Evolutionary conservation across 2,329 filamentous ascomycete species (phyloP).

Genomic region (Monosporascus sp.): DNA sequence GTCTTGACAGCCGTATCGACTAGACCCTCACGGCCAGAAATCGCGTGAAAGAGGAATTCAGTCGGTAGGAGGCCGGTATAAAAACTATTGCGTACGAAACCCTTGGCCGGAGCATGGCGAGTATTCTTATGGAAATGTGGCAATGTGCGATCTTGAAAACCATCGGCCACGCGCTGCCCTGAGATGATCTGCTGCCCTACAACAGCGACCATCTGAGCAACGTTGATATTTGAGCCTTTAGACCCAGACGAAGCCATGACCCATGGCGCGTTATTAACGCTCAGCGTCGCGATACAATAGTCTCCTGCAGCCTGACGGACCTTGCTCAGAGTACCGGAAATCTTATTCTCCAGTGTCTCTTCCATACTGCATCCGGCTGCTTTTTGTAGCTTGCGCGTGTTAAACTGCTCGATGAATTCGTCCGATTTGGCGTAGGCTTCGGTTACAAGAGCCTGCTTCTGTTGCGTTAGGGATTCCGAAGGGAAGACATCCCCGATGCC

Average conservation of each 20-base stretch:
- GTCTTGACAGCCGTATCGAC: conserved; percentile 99
- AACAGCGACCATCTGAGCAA: conserved; percentile 96
- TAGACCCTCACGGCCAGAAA: conserved; percentile 95
- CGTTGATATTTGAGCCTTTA: conserved; percentile 96
- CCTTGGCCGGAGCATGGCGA: conserved; percentile 87
- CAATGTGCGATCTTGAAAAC: conserved; percentile 90
- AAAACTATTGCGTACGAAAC: conserved; percentile 96
- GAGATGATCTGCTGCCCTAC: conserved; percentile 98
- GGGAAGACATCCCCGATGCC: conserved; percentile 94
- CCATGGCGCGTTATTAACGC: conserved; percentile 84
- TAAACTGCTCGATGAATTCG: conserved; percentile 75
- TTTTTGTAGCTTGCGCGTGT: conserved; percentile 75
- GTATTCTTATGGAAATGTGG: conserved; percentile 95
- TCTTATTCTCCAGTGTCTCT: conserved; percentile 82
- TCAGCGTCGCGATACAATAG: conserved; percentile 84
- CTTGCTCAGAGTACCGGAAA: conserved; percentile 86
- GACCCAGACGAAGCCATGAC: conserved; percentile 98
- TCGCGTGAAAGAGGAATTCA: conserved; percentile 97
- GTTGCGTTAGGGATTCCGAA: conserved; percentile 60
- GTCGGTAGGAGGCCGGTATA: conserved; percentile 85
- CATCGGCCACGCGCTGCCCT: conserved; percentile 85
- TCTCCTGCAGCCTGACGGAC: conserved; percentile 89
- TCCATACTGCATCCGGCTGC: conserved; percentile 87
- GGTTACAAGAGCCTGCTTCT: conserved; percentile 72
- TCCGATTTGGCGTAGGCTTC: conserved; percentile 78